Conservation (phyloP, 2,329 filamentous ascomycete species). For the Cryphonectria nitschkei region DNA sequence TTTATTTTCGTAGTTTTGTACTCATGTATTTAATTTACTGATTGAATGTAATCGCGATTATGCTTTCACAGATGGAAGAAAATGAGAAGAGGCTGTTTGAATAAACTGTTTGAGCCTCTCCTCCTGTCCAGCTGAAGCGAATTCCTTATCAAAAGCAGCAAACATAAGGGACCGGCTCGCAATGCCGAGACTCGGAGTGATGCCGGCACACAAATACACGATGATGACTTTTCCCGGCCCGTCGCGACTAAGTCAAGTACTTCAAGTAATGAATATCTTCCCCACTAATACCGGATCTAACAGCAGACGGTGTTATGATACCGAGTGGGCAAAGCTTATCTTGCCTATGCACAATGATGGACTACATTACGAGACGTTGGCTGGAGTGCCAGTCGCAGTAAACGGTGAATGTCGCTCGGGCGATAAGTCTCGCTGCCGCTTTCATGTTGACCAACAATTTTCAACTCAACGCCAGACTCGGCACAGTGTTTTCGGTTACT, state of each 20-base stretch:
- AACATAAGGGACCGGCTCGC: not conserved
- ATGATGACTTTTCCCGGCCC: conserved; percentile 12
- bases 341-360: not conserved
- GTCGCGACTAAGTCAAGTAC: not conserved
- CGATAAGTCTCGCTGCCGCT: too few relatives aligned
- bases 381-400: too few relatives aligned
- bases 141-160: not conserved
- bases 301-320: not conserved
- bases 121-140: not conserved
- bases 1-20: not conserved
- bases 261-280: not conserved
- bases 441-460: not conserved
- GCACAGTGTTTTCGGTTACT: not conserved
- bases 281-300: conserved; percentile 8
- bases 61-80: too few relatives aligned
- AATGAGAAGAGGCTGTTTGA: too few relatives aligned
- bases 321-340: conserved; percentile 12
- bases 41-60: not conserved
- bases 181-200: conserved; percentile 8
- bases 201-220: not conserved
- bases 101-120: not conserved
- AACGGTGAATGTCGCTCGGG: too few relatives aligned
- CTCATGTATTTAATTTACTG: not conserved
- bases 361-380: not conserved
- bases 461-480: not conserved